phyloP scores from a whole-genome alignment of 495 filamentous ascomycete genomes.

The Hypomontagnella submonticulosa region DNA sequence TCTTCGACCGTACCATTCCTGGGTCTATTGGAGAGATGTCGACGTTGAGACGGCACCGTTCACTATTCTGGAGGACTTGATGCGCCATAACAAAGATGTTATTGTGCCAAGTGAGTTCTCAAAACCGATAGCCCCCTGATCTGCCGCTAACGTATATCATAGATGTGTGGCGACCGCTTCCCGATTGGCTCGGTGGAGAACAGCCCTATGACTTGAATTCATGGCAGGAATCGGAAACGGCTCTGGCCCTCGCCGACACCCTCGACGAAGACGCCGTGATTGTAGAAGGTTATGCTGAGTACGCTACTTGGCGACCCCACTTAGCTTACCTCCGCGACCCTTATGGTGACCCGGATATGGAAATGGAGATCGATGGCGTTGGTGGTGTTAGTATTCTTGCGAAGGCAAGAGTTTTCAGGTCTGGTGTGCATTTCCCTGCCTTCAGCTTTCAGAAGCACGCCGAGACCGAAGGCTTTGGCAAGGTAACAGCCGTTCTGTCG shows the following conservation, averaged over 20 bases:
- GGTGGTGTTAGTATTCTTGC: slow-evolving; percentile 97
- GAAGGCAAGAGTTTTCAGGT: slow-evolving; percentile 93
- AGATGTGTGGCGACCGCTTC: slow-evolving; percentile 99
- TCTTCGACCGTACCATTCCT: slow-evolving; percentile 92
- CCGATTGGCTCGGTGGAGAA: slow-evolving; percentile 98
- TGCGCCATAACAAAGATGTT: slow-evolving; percentile 99
- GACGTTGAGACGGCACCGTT: slow-evolving; percentile 97
- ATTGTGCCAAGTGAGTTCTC: slow-evolving; percentile 90
- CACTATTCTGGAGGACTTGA: slow-evolving; percentile 96
- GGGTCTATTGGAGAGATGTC: slow-evolving; percentile 99
- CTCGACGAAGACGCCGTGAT: slow-evolving; percentile 99
- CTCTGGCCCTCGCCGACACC: slow-evolving; percentile 90
- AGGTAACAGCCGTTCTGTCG: slow-evolving; percentile 66
- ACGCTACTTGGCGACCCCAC: slow-evolving; percentile 98
- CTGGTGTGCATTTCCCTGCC: slow-evolving; percentile 96
- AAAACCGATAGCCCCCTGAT: neutral
- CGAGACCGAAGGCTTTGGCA: slow-evolving; percentile 98
- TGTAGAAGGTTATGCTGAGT: slow-evolving; percentile 99
- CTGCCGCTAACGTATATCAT: slow-evolving; percentile 17
- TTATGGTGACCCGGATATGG: slow-evolving; percentile 98
- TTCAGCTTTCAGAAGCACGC: slow-evolving; percentile 99
- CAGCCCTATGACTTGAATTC: slow-evolving; percentile 99
- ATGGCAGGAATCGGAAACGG: slow-evolving; percentile 99
- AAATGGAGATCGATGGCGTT: slow-evolving; percentile 99
- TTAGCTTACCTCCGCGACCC: slow-evolving; percentile 96